Evolutionary conservation across 129 eudicot genomes (phyloP).

Genomic region (Heracleum sosnowskyi): DNA sequence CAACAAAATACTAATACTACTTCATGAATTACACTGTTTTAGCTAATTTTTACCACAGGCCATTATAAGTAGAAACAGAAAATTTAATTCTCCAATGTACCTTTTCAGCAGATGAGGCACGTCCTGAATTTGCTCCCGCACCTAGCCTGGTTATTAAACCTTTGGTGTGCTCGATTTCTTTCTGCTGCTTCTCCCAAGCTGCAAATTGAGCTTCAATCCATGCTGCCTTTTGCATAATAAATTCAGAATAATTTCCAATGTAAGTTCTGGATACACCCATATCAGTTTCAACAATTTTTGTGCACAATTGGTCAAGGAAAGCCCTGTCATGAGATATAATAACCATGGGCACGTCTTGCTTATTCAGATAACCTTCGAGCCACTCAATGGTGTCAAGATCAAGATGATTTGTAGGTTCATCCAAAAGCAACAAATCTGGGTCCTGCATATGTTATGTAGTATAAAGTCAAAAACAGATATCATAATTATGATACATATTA

Average conservation of each 20-base stretch:
- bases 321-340: constrained; percentile 99
- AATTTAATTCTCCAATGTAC: constrained; percentile 20
- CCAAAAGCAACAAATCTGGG: constrained; percentile 86
- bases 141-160: constrained; percentile 70
- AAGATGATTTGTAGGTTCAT: constrained; percentile 99
- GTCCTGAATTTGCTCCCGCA: constrained; percentile 89
- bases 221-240: constrained; percentile 58
- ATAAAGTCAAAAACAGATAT: neutral
- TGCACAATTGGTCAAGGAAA: constrained; percentile 96
- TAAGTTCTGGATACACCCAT: constrained; percentile 97
- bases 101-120: constrained; percentile 96
- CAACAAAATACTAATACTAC: neutral
- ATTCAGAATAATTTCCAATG: constrained; percentile 77
- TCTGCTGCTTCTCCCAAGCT: constrained; percentile 98
- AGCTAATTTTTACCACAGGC: neutral
- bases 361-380: constrained; percentile 86
- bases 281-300: constrained; percentile 93
- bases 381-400: constrained; percentile 97
- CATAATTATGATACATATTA: neutral
- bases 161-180: constrained; percentile 92
- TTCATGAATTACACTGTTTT: neutral
- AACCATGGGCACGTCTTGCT: constrained; percentile 96
- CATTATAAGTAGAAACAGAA: neutral
- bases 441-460: constrained; percentile 44
- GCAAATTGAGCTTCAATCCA: constrained; percentile 89